These are phyloP conservation scores for Stephania yunnanensis DNA, from an alignment of 164 flowering plant species.

Conservation along the genomic window DNA sequence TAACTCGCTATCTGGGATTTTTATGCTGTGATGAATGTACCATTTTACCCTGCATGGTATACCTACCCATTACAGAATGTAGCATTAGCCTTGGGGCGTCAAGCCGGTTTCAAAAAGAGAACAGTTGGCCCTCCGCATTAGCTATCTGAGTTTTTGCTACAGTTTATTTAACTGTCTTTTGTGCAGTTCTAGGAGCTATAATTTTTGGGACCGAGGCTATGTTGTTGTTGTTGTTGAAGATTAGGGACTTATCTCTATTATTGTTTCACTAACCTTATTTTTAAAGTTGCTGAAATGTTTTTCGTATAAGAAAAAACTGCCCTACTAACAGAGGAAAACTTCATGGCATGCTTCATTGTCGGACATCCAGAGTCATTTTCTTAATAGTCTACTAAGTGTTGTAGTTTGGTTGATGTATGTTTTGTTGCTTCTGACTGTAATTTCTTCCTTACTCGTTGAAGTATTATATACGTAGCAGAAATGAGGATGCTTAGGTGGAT, in stretches of 20 bases:
- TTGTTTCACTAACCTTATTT: background rate
- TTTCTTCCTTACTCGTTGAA: background rate
- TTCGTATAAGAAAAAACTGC: too few species aligned
- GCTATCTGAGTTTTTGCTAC: background rate
- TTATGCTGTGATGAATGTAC: background rate
- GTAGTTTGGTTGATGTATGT: background rate
- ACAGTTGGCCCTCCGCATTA: background rate
- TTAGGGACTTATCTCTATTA: background rate
- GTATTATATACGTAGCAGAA: too few species aligned
- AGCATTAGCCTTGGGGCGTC: background rate
- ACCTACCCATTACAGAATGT: background rate
- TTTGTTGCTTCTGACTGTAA: background rate
- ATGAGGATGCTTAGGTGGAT: too few species aligned
- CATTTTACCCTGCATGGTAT: background rate
- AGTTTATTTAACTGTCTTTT: background rate
- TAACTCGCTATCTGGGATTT: background rate
- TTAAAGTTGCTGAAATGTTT: too few species aligned
- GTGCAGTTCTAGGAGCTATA: background rate
- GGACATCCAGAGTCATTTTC: background rate
- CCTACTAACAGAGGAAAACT: too few species aligned
- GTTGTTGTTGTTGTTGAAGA: background rate
- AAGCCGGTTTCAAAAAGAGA: background rate
- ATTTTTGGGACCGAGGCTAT: too few species aligned
- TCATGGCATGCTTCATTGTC: background rate
- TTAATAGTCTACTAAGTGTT: background rate